phyloP scores from a whole-genome alignment of 202 grass and related monocot genomes.

The Hordeum pubiflorum region DNA sequence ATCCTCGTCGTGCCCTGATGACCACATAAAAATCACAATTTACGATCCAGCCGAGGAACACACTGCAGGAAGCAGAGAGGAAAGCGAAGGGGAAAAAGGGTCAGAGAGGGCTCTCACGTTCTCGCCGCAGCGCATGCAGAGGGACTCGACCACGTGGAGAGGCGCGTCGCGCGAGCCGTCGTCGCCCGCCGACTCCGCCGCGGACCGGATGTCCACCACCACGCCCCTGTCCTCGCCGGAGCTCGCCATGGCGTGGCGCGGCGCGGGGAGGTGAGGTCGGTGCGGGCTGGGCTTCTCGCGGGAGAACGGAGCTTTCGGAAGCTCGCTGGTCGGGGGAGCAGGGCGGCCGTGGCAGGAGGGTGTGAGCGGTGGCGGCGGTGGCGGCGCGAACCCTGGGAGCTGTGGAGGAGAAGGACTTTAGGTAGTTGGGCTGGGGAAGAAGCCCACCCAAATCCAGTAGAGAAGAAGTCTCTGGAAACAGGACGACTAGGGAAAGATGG shows the following conservation, averaged over 20 bases:
- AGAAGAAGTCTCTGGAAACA: no score
- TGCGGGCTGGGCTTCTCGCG: not conserved
- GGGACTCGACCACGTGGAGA: conserved; percentile 78
- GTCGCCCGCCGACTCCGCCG: conserved; percentile 46
- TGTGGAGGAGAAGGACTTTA: no score
- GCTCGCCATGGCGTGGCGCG: conserved; percentile 25
- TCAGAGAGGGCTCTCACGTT: conserved; percentile 44
- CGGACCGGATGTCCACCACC: conserved; percentile 54
- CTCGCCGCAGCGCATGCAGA: conserved; percentile 85
- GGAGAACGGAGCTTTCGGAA: not conserved
- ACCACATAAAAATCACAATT: not conserved
- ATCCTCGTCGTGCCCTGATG: conserved; percentile 61
- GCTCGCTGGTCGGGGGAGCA: not conserved
- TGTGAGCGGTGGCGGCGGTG: no score
- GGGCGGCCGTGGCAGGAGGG: no score
- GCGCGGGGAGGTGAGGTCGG: not conserved
- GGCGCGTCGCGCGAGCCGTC: conserved; percentile 42
- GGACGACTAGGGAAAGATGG: no score
- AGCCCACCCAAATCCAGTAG: no score
- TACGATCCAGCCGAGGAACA: not conserved
- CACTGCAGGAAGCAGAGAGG: not conserved
- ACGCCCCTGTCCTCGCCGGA: conserved; percentile 44
- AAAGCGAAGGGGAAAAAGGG: not conserved
- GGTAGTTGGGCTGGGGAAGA: no score
- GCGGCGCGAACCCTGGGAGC: not conserved